phyloP scores from a whole-genome alignment of 139 green algal species.

The Auxenochlorella protothecoides region DNA sequence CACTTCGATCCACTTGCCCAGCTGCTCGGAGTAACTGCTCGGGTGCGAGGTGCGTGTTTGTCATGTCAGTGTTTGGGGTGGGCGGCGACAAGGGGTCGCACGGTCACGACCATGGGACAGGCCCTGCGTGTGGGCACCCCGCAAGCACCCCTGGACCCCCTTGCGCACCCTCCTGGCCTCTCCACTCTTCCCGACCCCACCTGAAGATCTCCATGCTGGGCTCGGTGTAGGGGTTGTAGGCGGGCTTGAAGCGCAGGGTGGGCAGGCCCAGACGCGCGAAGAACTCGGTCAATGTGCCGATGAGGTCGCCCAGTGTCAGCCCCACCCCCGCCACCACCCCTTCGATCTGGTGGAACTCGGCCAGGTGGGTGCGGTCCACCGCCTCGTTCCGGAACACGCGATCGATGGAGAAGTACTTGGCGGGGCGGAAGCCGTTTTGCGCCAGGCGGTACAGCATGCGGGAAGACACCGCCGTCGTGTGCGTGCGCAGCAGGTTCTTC shows the following conservation, averaged over 20 bases:
- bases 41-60: not conserved
- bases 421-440: constrained; percentile 62
- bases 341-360: constrained; percentile 97
- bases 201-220: constrained; percentile 99
- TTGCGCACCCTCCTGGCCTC: too few relatives aligned
- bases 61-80: not conserved
- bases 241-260: constrained; percentile 97
- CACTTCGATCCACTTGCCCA: constrained; percentile 98
- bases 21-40: constrained; percentile 78
- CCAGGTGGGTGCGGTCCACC: constrained; percentile 96
- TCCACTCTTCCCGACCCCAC: constrained; percentile 7
- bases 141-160: too few relatives aligned
- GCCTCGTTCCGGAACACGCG: constrained; percentile 98
- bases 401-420: constrained; percentile 92
- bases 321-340: constrained; percentile 75
- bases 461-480: constrained; percentile 95
- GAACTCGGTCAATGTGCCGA: constrained; percentile 80
- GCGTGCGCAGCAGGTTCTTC: constrained; percentile 98
- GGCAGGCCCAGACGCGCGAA: constrained; percentile 89
- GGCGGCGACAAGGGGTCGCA: not conserved
- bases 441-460: constrained; percentile 92
- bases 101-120: too few relatives aligned
- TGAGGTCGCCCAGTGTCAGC: constrained; percentile 87
- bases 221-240: constrained; percentile 99
- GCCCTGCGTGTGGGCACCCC: too few relatives aligned